A percentile compares a stretch with the other conserved stretches of the same genome.
Evolutionary conservation across 257 asterid species (phyloP).

Genomic region (Fraxinus excelsior): DNA sequence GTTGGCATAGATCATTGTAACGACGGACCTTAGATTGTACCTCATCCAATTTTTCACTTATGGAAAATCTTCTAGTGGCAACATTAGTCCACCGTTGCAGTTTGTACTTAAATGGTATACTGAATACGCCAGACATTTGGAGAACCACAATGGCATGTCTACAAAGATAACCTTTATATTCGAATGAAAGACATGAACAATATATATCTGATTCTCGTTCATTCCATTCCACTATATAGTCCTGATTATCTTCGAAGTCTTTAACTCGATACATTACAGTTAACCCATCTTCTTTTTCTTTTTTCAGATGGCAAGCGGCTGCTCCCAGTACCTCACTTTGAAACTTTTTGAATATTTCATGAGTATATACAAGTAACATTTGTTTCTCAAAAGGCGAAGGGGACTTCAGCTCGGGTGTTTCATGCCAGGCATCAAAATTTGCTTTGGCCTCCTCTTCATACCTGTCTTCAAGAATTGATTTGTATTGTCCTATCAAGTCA

Average conservation of each 20-base stretch:
- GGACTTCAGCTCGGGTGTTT: constrained; percentile 80
- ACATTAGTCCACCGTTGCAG: constrained; percentile 93
- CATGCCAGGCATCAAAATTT: constrained; percentile 94
- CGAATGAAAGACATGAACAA: constrained; percentile 75
- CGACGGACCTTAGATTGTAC: constrained; percentile 82
- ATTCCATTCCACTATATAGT: constrained; percentile 72
- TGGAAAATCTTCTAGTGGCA: constrained; percentile 68
- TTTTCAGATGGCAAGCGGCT: constrained; percentile 90
- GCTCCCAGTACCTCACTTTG: constrained; percentile 91
- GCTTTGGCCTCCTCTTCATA: constrained; percentile 92
- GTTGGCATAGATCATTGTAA: constrained; percentile 79
- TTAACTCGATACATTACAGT: constrained; percentile 57
- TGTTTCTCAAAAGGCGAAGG: constrained; percentile 97
- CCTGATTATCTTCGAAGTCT: constrained; percentile 67
- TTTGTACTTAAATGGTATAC: constrained; percentile 68
- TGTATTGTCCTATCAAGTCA: constrained; percentile 63
- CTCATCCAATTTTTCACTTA: constrained; percentile 70
- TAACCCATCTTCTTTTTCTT: constrained; percentile 61
- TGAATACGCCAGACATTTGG: constrained; percentile 95
- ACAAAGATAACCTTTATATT: constrained; percentile 84
- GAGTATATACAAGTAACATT: constrained; percentile 68
- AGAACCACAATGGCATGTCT: constrained; percentile 91
- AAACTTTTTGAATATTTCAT: constrained; percentile 80
- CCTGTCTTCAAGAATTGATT: constrained; percentile 65
- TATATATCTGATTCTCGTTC: constrained; percentile 52